Evolutionary conservation across 352 stramenopile species (phyloP).

Genomic region (Phytophthora brassicae): DNA sequence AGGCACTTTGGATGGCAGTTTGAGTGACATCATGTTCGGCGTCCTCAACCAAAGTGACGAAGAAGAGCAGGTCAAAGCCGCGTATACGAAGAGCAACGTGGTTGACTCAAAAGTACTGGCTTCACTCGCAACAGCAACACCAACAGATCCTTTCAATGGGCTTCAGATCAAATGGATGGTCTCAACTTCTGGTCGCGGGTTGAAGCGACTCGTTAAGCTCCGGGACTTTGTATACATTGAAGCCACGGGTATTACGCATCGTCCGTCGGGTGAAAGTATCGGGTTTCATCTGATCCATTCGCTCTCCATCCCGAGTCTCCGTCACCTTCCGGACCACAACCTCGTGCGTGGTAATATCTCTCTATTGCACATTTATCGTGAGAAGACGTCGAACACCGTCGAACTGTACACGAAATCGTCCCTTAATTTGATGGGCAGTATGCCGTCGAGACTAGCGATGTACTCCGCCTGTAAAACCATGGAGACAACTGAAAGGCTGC

Average conservation of each 20-base stretch:
- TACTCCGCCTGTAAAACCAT: too few relatives aligned
- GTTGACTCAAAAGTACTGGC: slow-evolving; percentile 38
- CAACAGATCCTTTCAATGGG: slow-evolving; percentile 43
- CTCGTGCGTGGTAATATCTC: slow-evolving; percentile 38
- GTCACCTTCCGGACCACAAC: slow-evolving; percentile 9
- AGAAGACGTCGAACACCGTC: slow-evolving; percentile 32
- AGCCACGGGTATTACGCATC: slow-evolving; percentile 37
- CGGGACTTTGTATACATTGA: slow-evolving; percentile 60
- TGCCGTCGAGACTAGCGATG: too few relatives aligned
- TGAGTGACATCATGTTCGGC: slow-evolving; percentile 48
- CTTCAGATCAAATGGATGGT: slow-evolving; percentile 56
- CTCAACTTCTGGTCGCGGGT: slow-evolving; percentile 39
- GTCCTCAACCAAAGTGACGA: slow-evolving; percentile 36
- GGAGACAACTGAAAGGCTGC: too few relatives aligned
- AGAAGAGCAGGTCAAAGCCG: slow-evolving; percentile 37
- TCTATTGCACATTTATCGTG: slow-evolving; percentile 33
- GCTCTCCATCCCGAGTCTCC: neutral
- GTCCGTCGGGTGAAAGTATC: slow-evolving; percentile 32
- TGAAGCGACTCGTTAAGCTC: slow-evolving; percentile 34
- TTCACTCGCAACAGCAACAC: slow-evolving; percentile 28
- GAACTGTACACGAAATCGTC: too few relatives aligned
- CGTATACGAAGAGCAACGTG: slow-evolving; percentile 50
- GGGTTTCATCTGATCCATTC: slow-evolving; percentile 43
- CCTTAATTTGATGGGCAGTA: too few relatives aligned
- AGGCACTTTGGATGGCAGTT: slow-evolving; percentile 33